Conservation (phyloP, 169 alveolate species). For the Eimeria tenella region DNA sequence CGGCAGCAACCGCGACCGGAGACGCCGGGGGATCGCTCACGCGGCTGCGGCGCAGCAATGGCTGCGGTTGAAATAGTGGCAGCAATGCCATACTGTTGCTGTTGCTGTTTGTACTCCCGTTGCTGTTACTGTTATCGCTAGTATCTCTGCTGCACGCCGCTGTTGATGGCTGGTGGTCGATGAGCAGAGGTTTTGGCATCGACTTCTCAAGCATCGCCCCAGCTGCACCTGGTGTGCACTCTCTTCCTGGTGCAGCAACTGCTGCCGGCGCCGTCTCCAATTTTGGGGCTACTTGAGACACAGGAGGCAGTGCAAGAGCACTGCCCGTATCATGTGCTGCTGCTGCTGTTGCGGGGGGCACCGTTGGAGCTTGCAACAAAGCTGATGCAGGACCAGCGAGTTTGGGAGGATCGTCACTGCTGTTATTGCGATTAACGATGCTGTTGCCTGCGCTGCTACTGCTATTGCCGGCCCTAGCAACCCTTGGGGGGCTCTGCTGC, state of each 20-base stretch:
- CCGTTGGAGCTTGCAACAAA: background rate
- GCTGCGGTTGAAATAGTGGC: conserved; percentile 47
- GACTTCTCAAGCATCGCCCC: background rate
- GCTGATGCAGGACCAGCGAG: background rate
- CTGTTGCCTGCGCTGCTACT: conserved; percentile 4
- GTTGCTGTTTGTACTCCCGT: conserved; percentile 36
- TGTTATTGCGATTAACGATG: conserved; percentile 14
- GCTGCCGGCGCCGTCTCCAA: background rate
- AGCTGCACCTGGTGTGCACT: background rate
- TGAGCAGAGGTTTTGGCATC: background rate
- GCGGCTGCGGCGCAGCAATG: conserved; percentile 55
- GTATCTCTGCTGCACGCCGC: conserved; percentile 13
- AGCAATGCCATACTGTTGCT: conserved; percentile 5
- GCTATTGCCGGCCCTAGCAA: background rate
- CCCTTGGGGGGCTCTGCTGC: conserved; percentile 45
- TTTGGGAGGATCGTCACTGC: conserved; percentile 1
- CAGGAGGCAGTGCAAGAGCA: background rate
- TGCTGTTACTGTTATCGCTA: background rate
- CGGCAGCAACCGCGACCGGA: background rate
- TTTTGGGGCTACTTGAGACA: background rate
- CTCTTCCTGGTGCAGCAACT: background rate
- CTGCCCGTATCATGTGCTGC: conserved; percentile 22
- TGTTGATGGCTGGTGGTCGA: background rate
- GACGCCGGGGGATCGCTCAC: conserved; percentile 15
- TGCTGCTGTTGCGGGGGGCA: background rate